Evolutionary conservation across 2,329 filamentous ascomycete genomes (phyloP).

Genomic region (Penicillium psychrosexuale): DNA sequence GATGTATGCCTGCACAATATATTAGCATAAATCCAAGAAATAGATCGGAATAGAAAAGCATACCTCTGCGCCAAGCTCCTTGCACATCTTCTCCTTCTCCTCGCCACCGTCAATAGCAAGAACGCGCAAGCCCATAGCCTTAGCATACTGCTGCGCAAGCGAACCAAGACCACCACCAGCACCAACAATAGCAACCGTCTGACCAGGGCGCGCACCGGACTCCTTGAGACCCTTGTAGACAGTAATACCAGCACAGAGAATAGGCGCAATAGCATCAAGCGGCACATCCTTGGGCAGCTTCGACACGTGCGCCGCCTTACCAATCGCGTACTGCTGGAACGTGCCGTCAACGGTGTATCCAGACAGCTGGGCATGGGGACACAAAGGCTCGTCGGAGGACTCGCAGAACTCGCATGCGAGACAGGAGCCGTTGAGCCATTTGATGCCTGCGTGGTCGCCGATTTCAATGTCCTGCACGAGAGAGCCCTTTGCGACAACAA

Average conservation of each 20-base stretch:
- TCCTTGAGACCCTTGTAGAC: conserved; percentile 93
- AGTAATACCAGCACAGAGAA: conserved; percentile 81
- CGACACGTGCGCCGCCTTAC: conserved; percentile 80
- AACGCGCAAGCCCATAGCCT: conserved; percentile 78
- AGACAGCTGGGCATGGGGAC: conserved; percentile 69
- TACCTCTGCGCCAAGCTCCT: conserved; percentile 63
- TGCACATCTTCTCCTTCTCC: conserved; percentile 69
- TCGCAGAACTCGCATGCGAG: conserved; percentile 80
- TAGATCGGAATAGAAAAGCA: not conserved
- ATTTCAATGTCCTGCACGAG: conserved; percentile 75
- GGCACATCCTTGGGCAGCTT: conserved; percentile 73
- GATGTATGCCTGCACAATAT: conserved; percentile 57
- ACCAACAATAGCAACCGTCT: conserved; percentile 80
- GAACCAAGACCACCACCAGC: conserved; percentile 79
- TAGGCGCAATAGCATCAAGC: conserved; percentile 73
- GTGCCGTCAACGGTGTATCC: conserved; percentile 91
- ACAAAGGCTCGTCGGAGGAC: conserved; percentile 77
- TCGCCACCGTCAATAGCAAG: conserved; percentile 81
- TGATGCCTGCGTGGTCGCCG: conserved; percentile 83
- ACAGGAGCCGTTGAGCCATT: conserved; percentile 89
- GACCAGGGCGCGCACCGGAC: conserved; percentile 68
- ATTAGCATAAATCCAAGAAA: not conserved
- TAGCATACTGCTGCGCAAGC: conserved; percentile 81
- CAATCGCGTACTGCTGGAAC: conserved; percentile 90
- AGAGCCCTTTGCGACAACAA: conserved; percentile 75